phyloP scores from a whole-genome alignment of 2,329 filamentous ascomycete species.

The Epichloe elymi region DNA sequence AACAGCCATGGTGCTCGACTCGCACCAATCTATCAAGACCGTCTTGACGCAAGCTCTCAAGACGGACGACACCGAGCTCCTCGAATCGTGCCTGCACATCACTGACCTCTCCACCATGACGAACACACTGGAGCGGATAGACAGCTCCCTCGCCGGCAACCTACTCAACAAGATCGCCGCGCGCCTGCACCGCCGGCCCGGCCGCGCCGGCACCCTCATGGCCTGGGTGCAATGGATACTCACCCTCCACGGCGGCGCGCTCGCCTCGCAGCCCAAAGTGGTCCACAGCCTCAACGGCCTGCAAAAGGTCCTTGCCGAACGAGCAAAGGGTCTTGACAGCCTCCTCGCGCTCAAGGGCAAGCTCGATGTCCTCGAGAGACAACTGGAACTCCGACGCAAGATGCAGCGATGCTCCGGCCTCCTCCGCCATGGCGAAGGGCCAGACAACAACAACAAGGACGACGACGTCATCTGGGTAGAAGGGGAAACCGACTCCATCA shows the following conservation, averaged over 20 bases:
- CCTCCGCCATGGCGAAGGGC: slow-evolving; percentile 31
- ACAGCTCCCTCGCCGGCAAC: slow-evolving; percentile 66
- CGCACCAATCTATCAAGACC: slow-evolving; percentile 71
- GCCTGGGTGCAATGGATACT: slow-evolving; percentile 94
- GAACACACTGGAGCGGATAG: slow-evolving; percentile 80
- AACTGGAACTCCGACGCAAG: slow-evolving; percentile 66
- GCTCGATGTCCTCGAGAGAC: slow-evolving; percentile 83
- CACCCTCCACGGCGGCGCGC: slow-evolving; percentile 78
- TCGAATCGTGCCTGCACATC: slow-evolving; percentile 83
- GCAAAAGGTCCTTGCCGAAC: slow-evolving; percentile 74
- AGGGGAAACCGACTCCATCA: slow-evolving; percentile 52
- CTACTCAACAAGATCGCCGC: slow-evolving; percentile 78
- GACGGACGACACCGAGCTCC: slow-evolving; percentile 77
- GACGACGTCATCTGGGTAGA: slow-evolving; percentile 78
- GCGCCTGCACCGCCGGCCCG: slow-evolving; percentile 73
- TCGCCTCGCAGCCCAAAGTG: slow-evolving; percentile 76
- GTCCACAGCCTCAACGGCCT: slow-evolving; percentile 65
- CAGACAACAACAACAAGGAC: slow-evolving; percentile 41
- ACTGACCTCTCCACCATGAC: slow-evolving; percentile 65
- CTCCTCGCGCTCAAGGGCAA: slow-evolving; percentile 87
- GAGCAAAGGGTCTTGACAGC: slow-evolving; percentile 68
- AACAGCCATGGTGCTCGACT: slow-evolving; percentile 45
- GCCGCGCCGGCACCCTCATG: slow-evolving; percentile 80
- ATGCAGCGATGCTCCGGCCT: slow-evolving; percentile 38
- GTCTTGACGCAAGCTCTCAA: slow-evolving; percentile 88